Conservation (phyloP, 805 yeast species). For the Saccharomycopsis microspora region DNA sequence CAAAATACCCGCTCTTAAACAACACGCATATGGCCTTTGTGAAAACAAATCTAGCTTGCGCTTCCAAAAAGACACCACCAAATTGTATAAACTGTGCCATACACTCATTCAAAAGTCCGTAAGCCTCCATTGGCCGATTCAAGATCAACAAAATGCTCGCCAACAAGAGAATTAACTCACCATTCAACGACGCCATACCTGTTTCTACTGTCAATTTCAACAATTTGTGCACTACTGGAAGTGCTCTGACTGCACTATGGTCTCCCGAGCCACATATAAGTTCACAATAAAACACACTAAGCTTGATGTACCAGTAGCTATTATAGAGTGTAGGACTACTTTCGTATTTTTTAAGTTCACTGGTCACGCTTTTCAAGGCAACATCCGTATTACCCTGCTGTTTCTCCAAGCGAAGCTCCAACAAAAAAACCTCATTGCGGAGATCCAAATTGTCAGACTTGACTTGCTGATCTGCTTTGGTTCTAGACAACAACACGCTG, state of each 20-base stretch:
- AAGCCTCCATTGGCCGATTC: constrained; percentile 33
- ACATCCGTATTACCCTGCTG: constrained; percentile 18
- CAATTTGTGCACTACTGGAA: constrained; percentile 38
- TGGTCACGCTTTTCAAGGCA: constrained; percentile 20
- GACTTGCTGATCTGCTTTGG: constrained; percentile 15
- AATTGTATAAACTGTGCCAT: constrained; percentile 36
- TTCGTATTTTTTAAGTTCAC: constrained; percentile 18
- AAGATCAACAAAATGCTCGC: constrained; percentile 32
- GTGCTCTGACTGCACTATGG: constrained; percentile 31
- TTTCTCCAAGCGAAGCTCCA: constrained; percentile 19
- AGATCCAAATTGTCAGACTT: constrained; percentile 21
- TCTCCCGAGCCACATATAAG: constrained; percentile 29
- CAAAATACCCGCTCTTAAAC: background rate
- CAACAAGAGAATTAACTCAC: constrained; percentile 37
- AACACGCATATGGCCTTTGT: background rate
- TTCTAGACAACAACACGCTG: constrained; percentile 18
- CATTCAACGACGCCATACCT: constrained; percentile 32
- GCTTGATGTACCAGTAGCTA: constrained; percentile 33
- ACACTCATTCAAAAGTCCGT: constrained; percentile 26
- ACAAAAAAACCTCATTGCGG: constrained; percentile 21
- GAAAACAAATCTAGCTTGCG: background rate
- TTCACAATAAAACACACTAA: constrained; percentile 30
- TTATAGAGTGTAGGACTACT: constrained; percentile 22
- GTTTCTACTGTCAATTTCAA: constrained; percentile 35
- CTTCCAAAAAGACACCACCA: constrained; percentile 19